Evolutionary conservation across 192 early-diverging fungal genomes (phyloP), one percentile per base, ranked within the genome.

Genomic region (Kappamyces sp.): DNA sequence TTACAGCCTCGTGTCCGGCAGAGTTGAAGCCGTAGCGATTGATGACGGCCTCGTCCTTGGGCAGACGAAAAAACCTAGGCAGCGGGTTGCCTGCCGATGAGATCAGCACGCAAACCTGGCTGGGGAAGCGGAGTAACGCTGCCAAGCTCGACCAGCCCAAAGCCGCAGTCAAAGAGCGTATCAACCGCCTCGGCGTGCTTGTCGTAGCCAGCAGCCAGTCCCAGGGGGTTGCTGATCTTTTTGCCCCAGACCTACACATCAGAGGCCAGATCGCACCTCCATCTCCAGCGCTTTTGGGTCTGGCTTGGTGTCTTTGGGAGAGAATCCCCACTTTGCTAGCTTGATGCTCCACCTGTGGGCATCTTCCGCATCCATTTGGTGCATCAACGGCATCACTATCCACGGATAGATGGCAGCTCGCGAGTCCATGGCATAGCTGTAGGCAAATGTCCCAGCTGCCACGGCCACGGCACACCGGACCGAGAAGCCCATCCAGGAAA

Each of bases 1-100:
- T 37, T 5, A 59, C 57, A 4, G 36, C 33, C 6, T 40, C 2
- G 64, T 84, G 83, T 10, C 93, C 93, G 37, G 85, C 87, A 53
- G 86, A 88, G 72, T 91, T 91, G 75, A 93, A 83, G 5, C 93
- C 91, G 67, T 92, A 92, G 39, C 93, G 84, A 75, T 94, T 94
- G 61, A 94, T 89, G 38, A 89, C 81, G 15, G 90, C 86, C 10
- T 69, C 68, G 61, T 87, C 87, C 34, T 80, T 71, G 3, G 77
- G 71, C 3, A 93, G 71, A 5, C 90, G 83, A 79, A 95, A 95
- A 71, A 95, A 77, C 49, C 91, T 81, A 62, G 90, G 88, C 64
- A 76, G 62, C 13, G 91, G 81, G 77, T 95, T 95, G 31, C 93
- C 93, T 3, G 79, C 78, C 85, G 87, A 59, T 23, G 10, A 6